Percentiles rank a stretch among this genome's conserved stretches.
Evolutionary conservation across 441 rosid species (phyloP).

Genomic region (Arabidopsis lyrata): DNA sequence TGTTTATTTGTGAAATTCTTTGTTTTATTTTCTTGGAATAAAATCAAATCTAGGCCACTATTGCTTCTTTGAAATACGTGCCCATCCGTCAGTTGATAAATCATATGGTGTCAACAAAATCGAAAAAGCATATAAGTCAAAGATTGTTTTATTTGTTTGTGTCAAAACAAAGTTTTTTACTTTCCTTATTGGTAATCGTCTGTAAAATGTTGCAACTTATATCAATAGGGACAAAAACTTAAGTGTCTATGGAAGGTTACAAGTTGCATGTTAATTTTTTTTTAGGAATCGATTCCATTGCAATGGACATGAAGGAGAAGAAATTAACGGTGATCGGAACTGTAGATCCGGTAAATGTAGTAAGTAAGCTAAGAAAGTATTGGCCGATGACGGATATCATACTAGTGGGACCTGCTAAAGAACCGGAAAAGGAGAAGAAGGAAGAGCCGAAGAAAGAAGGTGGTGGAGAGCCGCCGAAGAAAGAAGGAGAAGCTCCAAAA

Average conservation of each 20-base stretch:
- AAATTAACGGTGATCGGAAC: slow-evolving; percentile 81
- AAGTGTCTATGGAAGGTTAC: background rate
- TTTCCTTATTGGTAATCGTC: background rate
- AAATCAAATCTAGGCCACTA: slow-evolving; percentile 38
- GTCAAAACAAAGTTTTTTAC: background rate
- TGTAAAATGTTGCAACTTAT: slow-evolving; percentile 14
- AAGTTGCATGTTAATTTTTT: background rate
- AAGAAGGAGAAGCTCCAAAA: slow-evolving; percentile 56
- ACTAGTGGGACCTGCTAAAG: slow-evolving; percentile 87
- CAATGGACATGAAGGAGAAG: slow-evolving; percentile 87
- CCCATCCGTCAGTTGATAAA: slow-evolving; percentile 33
- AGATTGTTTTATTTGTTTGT: background rate
- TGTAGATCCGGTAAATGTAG: slow-evolving; percentile 79
- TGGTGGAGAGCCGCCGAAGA: slow-evolving; percentile 58
- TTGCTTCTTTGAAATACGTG: slow-evolving; percentile 40
- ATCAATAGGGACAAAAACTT: slow-evolving; percentile 6
- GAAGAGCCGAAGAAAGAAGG: slow-evolving; percentile 82
- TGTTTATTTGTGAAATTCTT: slow-evolving; percentile 27
- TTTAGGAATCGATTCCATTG: slow-evolving; percentile 82
- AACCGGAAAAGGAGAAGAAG: slow-evolving; percentile 78
- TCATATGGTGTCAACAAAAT: background rate
- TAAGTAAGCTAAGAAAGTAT: slow-evolving; percentile 82
- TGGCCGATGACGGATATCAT: slow-evolving; percentile 79
- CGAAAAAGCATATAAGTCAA: background rate
- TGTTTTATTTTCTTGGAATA: slow-evolving; percentile 14